These are phyloP conservation scores for Thuidium tamariscinum DNA, from an alignment of 225 moss, liverwort and hornwort genomes.

Conservation along the genomic window DNA sequence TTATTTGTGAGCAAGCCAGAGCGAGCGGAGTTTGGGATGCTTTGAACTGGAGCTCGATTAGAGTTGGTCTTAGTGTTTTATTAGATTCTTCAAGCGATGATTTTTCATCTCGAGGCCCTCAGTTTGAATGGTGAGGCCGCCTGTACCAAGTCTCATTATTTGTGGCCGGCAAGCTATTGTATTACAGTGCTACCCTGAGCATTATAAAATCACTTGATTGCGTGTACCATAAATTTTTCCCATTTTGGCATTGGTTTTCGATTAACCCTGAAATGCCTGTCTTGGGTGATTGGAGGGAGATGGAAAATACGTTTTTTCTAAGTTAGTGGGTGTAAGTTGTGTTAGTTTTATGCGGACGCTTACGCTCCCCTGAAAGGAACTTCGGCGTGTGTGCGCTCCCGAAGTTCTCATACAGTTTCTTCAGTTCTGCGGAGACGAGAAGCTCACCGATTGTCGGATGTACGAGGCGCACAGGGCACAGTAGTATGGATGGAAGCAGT, in stretches of 20 bases:
- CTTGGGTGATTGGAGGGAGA: not conserved
- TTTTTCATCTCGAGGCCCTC: not conserved
- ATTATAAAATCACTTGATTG: not conserved
- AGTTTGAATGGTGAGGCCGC: not conserved
- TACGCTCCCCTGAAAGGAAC: no score
- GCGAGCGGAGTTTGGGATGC: not conserved
- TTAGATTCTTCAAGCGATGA: not conserved
- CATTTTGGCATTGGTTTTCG: not conserved
- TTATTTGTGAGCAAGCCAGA: not conserved
- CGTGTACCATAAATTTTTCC: not conserved
- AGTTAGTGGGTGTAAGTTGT: no score
- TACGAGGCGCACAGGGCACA: no score
- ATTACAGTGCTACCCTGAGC: not conserved
- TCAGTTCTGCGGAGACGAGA: no score
- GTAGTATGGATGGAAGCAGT: no score
- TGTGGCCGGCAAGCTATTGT: conserved; percentile 7
- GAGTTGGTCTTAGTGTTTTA: not conserved
- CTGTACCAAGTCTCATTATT: conserved; percentile 8
- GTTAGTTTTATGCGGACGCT: no score
- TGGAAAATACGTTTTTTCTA: fast-evolving
- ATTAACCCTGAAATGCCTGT: not conserved
- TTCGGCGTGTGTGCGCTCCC: no score
- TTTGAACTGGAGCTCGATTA: not conserved
- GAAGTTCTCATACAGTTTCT: no score
- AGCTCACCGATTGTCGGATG: no score